These are phyloP conservation scores for Wickerhamiella brachini DNA, from an alignment of 805 yeast species.

Conservation along the genomic window DNA sequence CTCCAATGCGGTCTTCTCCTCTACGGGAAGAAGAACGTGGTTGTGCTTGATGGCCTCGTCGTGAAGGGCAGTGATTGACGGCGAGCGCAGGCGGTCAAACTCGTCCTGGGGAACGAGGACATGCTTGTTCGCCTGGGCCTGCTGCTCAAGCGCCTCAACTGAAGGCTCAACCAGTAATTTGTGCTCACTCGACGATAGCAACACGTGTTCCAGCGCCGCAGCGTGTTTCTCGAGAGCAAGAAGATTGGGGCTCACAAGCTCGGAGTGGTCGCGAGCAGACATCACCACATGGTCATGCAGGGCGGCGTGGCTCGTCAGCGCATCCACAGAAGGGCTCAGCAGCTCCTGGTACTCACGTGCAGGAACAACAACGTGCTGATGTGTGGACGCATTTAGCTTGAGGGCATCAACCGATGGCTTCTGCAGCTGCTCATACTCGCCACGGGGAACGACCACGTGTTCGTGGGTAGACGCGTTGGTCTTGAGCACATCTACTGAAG, in stretches of 20 bases:
- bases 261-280: slow-evolving; percentile 9
- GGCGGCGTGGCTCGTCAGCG: background rate
- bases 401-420: background rate
- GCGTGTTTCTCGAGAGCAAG: slow-evolving; percentile 2
- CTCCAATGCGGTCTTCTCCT: slow-evolving; percentile 3
- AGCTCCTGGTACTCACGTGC: background rate
- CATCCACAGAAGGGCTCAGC: background rate
- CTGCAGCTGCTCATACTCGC: slow-evolving; percentile 1
- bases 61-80: slow-evolving; percentile 1
- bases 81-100: slow-evolving; percentile 1
- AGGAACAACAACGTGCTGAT: background rate
- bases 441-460: background rate
- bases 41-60: slow-evolving; percentile 8
- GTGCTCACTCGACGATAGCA: slow-evolving; percentile 1
- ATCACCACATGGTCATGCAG: slow-evolving; percentile 13
- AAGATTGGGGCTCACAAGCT: slow-evolving; percentile 5
- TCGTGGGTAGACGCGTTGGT: background rate
- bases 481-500: background rate
- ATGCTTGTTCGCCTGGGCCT: slow-evolving; percentile 11
- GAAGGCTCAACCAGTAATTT: background rate
- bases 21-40: slow-evolving; percentile 5
- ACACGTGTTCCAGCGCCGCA: background rate
- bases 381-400: background rate
- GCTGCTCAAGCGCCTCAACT: background rate
- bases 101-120: slow-evolving; percentile 1